phyloP scores from a whole-genome alignment of 192 early-diverging fungal species.

The Paraglomus occultum region DNA sequence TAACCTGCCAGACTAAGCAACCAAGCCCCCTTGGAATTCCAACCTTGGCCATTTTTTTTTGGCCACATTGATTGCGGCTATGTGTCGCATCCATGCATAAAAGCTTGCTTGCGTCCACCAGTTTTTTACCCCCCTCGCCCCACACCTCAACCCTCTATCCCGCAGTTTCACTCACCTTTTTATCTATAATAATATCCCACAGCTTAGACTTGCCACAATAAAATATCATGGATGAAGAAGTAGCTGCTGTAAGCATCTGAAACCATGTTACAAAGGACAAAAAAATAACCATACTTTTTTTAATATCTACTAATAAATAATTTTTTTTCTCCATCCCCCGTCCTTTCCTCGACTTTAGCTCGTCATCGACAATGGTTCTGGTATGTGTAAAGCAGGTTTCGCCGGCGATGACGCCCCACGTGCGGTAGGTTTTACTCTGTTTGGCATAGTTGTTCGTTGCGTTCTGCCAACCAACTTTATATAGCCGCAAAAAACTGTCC shows the following conservation, averaged over 20 bases:
- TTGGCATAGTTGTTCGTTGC: not conserved
- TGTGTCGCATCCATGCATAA: too few species aligned
- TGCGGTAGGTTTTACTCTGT: slow-evolving; percentile 54
- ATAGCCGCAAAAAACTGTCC: not conserved
- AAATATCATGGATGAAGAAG: slow-evolving; percentile 79
- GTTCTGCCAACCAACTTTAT: not conserved
- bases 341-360: slow-evolving; percentile 43
- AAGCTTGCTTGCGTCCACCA: too few species aligned
- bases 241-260: slow-evolving; percentile 70
- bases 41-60: too few species aligned
- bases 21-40: too few species aligned
- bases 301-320: slow-evolving; percentile 1
- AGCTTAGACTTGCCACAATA: not conserved
- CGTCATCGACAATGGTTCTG: slow-evolving; percentile 92
- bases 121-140: not conserved
- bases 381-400: slow-evolving; percentile 95
- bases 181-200: too few species aligned
- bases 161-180: too few species aligned
- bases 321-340: slow-evolving; percentile 2
- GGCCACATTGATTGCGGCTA: too few species aligned
- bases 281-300: not conserved
- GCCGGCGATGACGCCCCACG: slow-evolving; percentile 90
- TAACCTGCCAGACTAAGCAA: too few species aligned
- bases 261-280: slow-evolving; percentile 8
- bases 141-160: too few species aligned